Evolutionary conservation across 768 basidiomycete species (phyloP), one percentile per base, ranked within the genome.

Genomic region (Tricholoma flavovirens): DNA sequence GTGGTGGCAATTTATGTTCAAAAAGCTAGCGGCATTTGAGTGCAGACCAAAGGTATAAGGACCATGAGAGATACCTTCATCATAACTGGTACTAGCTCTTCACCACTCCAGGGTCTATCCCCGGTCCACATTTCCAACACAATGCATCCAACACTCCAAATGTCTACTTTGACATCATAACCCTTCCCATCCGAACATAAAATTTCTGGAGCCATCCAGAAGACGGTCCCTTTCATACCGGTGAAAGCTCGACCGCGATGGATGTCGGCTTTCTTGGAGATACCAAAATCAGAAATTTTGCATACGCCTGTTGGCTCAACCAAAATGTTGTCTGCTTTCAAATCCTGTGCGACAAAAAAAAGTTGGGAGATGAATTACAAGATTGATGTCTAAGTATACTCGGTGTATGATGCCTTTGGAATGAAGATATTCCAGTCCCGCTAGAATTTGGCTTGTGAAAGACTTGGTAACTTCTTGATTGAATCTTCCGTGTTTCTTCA

Each of bases 281-380:
- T 96, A 19, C 95, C 95, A 66, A 98, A 98, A 70, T 97, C 94
- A 1, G 91, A 90, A 45, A 98, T 97, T 72, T 97, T 97, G 78
- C 93, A 94, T 51, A 87, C 71, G 0, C 95, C 95, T 14, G 81
- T 76, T 24, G 80, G 81, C 66, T 95, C 93, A 15, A 96, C 88
- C 14, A 98, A 81, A 62, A 98, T 94, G 65, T 97, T 98, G 66
- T 97, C 94, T 8, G 90, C 87, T 71, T 97, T 97, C 59, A 98
- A 74, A 68, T 98, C 92, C 88, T 91, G 61, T 32, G 42, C 36
- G 17, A 32, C 24, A 22, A 54, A 10, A 54, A 10, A 11, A 53
- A 17, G 60, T 57, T 35, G 54, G 50, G 17, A 52, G 32, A 43
- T 5, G 54, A 48, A 30, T 19, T 12, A 12, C 14, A 43, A 33